Evolutionary conservation across 2,329 filamentous ascomycete genomes (phyloP).

Genomic region (Cryphonectria naterciae): DNA sequence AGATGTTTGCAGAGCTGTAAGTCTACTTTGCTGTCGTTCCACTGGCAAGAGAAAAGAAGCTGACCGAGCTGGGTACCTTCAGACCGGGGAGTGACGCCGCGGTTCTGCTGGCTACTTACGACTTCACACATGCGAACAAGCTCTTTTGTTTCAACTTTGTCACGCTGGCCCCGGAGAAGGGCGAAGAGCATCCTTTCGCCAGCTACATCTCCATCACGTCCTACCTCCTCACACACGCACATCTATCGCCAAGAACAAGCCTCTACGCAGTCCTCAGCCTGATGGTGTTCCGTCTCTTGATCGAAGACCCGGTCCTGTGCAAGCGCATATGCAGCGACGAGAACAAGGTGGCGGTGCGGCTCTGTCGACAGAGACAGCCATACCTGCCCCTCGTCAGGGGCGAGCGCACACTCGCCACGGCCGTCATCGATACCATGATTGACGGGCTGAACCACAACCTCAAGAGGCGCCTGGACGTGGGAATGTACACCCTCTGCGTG

Average conservation of each 20-base stretch:
- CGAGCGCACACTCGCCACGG: slow-evolving; percentile 74
- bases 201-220: slow-evolving; percentile 87
- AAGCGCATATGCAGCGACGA: slow-evolving; percentile 85
- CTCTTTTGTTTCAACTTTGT: slow-evolving; percentile 88
- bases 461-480: slow-evolving; percentile 79
- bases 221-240: slow-evolving; percentile 91
- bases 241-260: slow-evolving; percentile 76
- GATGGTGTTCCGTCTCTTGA: slow-evolving; percentile 80
- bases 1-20: slow-evolving; percentile 78
- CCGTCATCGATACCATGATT: slow-evolving; percentile 83
- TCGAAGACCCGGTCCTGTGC: slow-evolving; percentile 82
- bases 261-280: slow-evolving; percentile 86
- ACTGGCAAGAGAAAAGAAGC: neutral
- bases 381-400: slow-evolving; percentile 75
- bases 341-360: slow-evolving; percentile 71
- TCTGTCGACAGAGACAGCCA: slow-evolving; percentile 88
- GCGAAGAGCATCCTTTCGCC: slow-evolving; percentile 74
- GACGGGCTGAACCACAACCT: slow-evolving; percentile 96
- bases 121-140: slow-evolving; percentile 94
- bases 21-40: slow-evolving; percentile 40
- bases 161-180: slow-evolving; percentile 64
- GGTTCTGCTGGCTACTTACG: slow-evolving; percentile 83
- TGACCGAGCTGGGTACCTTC: neutral
- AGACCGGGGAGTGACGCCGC: slow-evolving; percentile 82
- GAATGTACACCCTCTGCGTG: slow-evolving; percentile 80